Percentiles rank a stretch among this genome's conserved stretches.
phyloP scores from a whole-genome alignment of 2,329 filamentous ascomycete genomes.

The Raffaelea ambrosiae region DNA sequence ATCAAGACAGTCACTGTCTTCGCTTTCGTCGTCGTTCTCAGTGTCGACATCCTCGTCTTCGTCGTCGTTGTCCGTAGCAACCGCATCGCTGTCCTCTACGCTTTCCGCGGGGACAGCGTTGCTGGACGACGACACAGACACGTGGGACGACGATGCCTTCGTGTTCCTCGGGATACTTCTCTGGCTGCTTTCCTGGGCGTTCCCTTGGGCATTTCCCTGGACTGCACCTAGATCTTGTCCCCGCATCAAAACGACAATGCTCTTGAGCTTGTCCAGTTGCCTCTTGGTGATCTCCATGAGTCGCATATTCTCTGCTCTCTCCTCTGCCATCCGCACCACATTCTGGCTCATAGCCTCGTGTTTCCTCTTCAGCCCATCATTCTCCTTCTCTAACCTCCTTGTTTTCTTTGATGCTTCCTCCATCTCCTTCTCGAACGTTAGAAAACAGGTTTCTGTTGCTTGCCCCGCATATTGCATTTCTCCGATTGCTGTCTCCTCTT shows the following conservation, averaged over 20 bases:
- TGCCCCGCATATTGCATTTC: background rate
- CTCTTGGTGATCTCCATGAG: constrained; percentile 72
- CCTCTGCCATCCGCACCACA: constrained; percentile 95
- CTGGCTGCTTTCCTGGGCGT: constrained; percentile 28
- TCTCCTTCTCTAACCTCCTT: constrained; percentile 93
- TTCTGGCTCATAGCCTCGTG: constrained; percentile 91
- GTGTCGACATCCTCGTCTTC: background rate
- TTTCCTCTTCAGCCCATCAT: constrained; percentile 81
- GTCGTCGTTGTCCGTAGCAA: constrained; percentile 20
- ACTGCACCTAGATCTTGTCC: constrained; percentile 75
- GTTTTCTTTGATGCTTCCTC: constrained; percentile 99
- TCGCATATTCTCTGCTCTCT: constrained; percentile 67
- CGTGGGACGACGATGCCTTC: too few species aligned
- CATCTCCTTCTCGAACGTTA: constrained; percentile 98
- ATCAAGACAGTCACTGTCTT: background rate
- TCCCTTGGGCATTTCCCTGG: background rate
- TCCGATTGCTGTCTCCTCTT: too few species aligned
- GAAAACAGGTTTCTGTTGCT: constrained; percentile 46
- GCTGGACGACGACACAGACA: background rate
- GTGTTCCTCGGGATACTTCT: too few species aligned
- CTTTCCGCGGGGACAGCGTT: background rate
- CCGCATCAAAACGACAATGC: constrained; percentile 94
- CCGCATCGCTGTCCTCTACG: background rate
- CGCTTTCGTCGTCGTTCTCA: background rate
- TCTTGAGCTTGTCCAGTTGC: constrained; percentile 85